Base-by-base conservation (phyloP, 768 basidiomycete species). In the Brasilioporus rufonigricans region DNA sequence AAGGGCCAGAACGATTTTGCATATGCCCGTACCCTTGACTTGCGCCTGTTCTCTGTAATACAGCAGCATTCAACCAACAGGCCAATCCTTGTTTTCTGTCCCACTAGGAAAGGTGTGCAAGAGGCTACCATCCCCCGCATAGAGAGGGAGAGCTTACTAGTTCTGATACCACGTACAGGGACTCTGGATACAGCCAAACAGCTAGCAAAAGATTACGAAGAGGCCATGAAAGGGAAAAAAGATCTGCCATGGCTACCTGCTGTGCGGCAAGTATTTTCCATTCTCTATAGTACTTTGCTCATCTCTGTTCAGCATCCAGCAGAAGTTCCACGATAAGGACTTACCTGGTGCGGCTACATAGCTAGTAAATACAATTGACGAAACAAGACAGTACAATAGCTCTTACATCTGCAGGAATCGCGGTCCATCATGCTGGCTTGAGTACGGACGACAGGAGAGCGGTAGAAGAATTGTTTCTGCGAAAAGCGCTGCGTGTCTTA, bases 381-480 rank as follows among this genome's bases (percentile, higher is more conserved):
- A 41, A 43, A 33, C 13, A 43, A 65, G 32, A 69, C 35, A 50
- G 27, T 21, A 8, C 48, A 44, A 53, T 60, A 86, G 89, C 78
- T 29, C 76, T 95, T 31, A 85, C 84, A n/a, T 67, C 74, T 1
- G 71, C 69, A 50, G 97, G 96, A 1, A 84, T 98, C 45, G 93
- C 92, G 12, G 81, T 93, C 8, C 96, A 99, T 66, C 95, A 98
- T 65, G 96, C 94, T 5, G 96, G 96, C 2, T 71, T 98, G 48
- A 80, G 75, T 13, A 66, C 82, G 40, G 80, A 86, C 24, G 95
- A 98, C 64, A 81, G 94, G 36, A 79, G 79, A 47, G 65, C 77
- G 0, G 85, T 85, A 18, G 96, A 99, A 68, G 78, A 83, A 13
- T 72, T 90, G 11, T 99, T 85, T 64, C 60, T 86, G 32, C 80